Evolutionary conservation across 148 eudicot species (phyloP).

Genomic region (Camellia lanceoleosa): DNA sequence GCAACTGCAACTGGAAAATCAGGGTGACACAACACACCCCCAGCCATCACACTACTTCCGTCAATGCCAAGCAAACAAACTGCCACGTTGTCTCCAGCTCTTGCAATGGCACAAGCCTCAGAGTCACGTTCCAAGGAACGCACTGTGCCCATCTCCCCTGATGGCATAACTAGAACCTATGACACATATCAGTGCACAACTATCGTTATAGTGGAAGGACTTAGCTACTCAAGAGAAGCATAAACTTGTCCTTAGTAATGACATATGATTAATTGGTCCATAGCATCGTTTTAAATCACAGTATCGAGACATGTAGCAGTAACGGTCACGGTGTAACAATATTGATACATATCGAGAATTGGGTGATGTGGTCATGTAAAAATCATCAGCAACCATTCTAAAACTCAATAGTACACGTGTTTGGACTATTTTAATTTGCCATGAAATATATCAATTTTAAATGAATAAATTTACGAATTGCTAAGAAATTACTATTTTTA

Average conservation of each 20-base stretch:
- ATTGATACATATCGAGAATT: too few relatives aligned
- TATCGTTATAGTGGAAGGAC: neutral
- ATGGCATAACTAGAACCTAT: slow-evolving; percentile 89
- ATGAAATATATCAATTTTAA: too few relatives aligned
- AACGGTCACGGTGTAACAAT: too few relatives aligned
- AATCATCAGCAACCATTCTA: too few relatives aligned
- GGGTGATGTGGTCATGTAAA: too few relatives aligned
- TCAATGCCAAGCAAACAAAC: slow-evolving; percentile 78
- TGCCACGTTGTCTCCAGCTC: slow-evolving; percentile 94
- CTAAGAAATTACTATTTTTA: too few relatives aligned
- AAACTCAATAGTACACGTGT: too few relatives aligned
- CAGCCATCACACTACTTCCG: slow-evolving; percentile 56
- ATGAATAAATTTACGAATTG: too few relatives aligned
- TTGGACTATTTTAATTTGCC: too few relatives aligned
- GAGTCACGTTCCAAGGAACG: slow-evolving; percentile 80
- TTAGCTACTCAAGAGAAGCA: neutral
- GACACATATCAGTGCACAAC: neutral
- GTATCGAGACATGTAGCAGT: too few relatives aligned
- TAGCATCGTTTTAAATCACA: too few relatives aligned
- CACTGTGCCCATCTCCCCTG: slow-evolving; percentile 65
- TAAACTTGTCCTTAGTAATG: neutral
- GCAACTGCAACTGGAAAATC: slow-evolving; percentile 82
- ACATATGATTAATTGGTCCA: too few relatives aligned
- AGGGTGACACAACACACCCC: slow-evolving; percentile 92
- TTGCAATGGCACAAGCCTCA: slow-evolving; percentile 60